phyloP scores from a whole-genome alignment of 371 early-diverging fungal species.

The Nematocida ausubeli region DNA sequence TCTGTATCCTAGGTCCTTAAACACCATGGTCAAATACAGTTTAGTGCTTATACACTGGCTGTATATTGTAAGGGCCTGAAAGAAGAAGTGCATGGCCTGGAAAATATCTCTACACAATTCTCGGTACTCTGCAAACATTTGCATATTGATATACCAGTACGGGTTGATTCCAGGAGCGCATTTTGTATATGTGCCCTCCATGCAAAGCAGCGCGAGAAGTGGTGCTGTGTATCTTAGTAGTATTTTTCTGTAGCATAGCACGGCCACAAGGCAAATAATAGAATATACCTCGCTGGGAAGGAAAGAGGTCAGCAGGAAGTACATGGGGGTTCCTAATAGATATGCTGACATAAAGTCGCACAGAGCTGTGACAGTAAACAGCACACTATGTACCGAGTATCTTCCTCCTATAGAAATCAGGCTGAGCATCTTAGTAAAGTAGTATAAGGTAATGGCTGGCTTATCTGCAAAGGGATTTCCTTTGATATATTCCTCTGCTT shows the following conservation, averaged over 20 bases:
- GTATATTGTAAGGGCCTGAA: neutral
- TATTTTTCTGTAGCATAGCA: neutral
- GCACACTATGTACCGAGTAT: neutral
- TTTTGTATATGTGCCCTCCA: constrained; percentile 12
- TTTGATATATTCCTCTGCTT: constrained; percentile 17
- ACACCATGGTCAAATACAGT: constrained; percentile 23
- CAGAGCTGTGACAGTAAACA: neutral
- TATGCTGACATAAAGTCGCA: neutral
- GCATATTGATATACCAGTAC: constrained; percentile 53
- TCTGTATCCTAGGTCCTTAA: constrained; percentile 40
- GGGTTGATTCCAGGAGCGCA: constrained; percentile 39
- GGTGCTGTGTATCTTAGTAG: neutral
- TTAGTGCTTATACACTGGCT: neutral
- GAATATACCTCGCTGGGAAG: constrained; percentile 9
- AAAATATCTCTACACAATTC: constrained; percentile 1
- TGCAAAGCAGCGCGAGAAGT: neutral
- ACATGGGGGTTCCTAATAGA: neutral
- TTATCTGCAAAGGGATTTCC: constrained; percentile 35
- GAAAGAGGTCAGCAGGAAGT: constrained; percentile 9
- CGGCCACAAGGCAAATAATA: neutral
- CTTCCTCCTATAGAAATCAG: neutral
- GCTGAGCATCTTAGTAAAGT: neutral
- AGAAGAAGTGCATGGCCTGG: constrained; percentile 22
- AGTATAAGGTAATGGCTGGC: neutral
- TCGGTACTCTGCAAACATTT: constrained; percentile 34